phyloP scores from a whole-genome alignment of 352 stramenopile species.

The Pythium scleroteichum region DNA sequence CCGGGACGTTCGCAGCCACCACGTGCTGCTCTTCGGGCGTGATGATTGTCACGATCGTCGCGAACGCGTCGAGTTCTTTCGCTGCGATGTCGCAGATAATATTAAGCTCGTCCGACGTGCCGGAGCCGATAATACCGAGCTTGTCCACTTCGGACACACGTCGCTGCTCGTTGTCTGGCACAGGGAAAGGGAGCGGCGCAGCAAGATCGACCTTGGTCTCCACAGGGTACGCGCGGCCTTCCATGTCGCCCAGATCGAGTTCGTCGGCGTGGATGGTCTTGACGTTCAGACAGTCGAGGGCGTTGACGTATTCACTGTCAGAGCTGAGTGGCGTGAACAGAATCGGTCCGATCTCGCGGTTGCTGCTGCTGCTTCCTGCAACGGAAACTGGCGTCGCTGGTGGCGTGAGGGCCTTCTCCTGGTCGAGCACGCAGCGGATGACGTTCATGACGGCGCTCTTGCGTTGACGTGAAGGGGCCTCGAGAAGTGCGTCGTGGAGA shows the following conservation, averaged over 20 bases:
- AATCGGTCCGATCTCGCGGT: background rate
- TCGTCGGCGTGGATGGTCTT: background rate
- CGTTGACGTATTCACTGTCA: slow-evolving; percentile 21
- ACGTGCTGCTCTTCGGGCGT: slow-evolving; percentile 46
- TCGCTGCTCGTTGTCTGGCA: slow-evolving; percentile 43
- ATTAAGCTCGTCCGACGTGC: slow-evolving; percentile 56
- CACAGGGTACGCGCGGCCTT: slow-evolving; percentile 42
- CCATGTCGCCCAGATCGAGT: slow-evolving; percentile 39
- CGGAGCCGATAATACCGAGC: slow-evolving; percentile 37
- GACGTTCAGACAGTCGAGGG: slow-evolving; percentile 19
- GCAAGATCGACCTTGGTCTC: slow-evolving; percentile 30
- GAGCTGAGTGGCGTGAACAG: slow-evolving; percentile 18
- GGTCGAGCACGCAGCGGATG: slow-evolving; percentile 49
- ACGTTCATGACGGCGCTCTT: slow-evolving; percentile 49
- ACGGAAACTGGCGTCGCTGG: background rate
- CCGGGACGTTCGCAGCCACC: slow-evolving; percentile 41
- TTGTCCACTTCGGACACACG: slow-evolving; percentile 50
- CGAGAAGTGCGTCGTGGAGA: slow-evolving; percentile 39
- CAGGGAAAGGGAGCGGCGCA: slow-evolving; percentile 35
- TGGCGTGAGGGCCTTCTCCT: slow-evolving; percentile 29
- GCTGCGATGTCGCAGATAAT: slow-evolving; percentile 71
- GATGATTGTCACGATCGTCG: slow-evolving; percentile 65
- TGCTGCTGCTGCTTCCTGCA: background rate
- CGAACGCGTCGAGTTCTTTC: slow-evolving; percentile 54
- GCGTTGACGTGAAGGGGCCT: slow-evolving; percentile 31